Percentiles rank a stretch among this genome's conserved stretches.
Conservation (phyloP, 2,329 filamentous ascomycete species). For the Lasiodiplodia sp. region DNA sequence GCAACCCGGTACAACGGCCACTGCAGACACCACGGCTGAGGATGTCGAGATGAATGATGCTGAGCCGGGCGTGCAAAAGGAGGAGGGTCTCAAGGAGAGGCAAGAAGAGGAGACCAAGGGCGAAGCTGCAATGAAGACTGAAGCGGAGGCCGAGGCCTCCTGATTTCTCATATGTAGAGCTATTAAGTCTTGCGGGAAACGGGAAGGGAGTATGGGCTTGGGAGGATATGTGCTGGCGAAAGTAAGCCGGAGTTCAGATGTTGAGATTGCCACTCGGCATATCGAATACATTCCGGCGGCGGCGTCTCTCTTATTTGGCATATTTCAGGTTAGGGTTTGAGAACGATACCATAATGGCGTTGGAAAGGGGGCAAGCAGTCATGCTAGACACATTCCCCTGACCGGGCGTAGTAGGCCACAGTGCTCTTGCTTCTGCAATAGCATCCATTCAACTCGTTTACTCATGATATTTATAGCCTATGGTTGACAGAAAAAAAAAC, state of each 20-base stretch:
- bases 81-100: conserved; percentile 24
- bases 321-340: conserved; percentile 11
- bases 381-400: background rate
- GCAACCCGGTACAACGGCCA: conserved; percentile 2
- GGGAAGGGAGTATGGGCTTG: conserved; percentile 6
- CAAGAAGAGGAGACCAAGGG: conserved; percentile 26
- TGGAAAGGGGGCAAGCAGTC: background rate
- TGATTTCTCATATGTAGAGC: background rate
- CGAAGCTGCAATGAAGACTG: conserved; percentile 1
- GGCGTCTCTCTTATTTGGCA: background rate
- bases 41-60: conserved; percentile 30
- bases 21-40: conserved; percentile 21
- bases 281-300: background rate
- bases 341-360: conserved; percentile 26
- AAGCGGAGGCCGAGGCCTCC: conserved; percentile 4
- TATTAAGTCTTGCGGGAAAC: background rate
- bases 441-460: background rate
- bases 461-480: background rate
- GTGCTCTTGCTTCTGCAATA: background rate
- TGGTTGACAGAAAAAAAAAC: background rate
- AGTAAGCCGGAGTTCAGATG: conserved; percentile 3
- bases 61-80: conserved; percentile 23
- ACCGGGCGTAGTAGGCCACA: conserved; percentile 12
- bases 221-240: conserved; percentile 9
- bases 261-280: background rate